A percentile compares a stretch with the other conserved stretches of the same genome.
Evolutionary conservation across 1,284 basidiomycete genomes (phyloP).

Genomic region (Microbotryomycetes sp.): DNA sequence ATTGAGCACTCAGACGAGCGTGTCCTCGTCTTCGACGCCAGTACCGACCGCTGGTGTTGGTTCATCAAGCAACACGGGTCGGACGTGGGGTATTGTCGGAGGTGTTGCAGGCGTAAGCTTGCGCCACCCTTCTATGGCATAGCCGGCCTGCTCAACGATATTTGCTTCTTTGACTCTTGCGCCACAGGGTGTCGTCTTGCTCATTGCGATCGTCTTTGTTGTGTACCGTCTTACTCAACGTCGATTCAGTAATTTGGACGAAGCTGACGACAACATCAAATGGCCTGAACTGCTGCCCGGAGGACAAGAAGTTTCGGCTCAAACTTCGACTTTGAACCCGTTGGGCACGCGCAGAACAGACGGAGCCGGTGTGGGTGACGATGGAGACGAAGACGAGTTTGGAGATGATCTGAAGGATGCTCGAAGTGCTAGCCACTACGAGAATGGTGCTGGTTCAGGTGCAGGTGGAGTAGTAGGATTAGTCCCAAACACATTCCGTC

Average conservation of each 20-base stretch:
- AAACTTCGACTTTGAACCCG: slow-evolving; percentile 35
- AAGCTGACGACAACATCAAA: slow-evolving; percentile 34
- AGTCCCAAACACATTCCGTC: neutral
- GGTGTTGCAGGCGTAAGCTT: slow-evolving; percentile 35
- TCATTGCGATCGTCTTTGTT: slow-evolving; percentile 32
- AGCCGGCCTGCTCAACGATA: neutral
- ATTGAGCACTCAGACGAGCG: slow-evolving; percentile 21
- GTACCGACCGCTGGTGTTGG: slow-evolving; percentile 13
- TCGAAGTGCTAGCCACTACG: slow-evolving; percentile 8
- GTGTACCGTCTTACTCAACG: slow-evolving; percentile 35
- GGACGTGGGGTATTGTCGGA: slow-evolving; percentile 37
- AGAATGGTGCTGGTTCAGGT: too few relatives aligned
- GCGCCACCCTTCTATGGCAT: neutral
- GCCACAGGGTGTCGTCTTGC: slow-evolving; percentile 27
- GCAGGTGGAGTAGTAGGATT: neutral
- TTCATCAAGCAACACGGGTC: slow-evolving; percentile 17
- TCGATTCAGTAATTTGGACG: slow-evolving; percentile 36
- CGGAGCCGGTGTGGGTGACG: slow-evolving; percentile 34
- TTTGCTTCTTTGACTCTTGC: neutral
- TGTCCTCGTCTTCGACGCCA: slow-evolving; percentile 11
- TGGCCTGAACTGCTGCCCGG: slow-evolving; percentile 36
- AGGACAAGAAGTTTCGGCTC: slow-evolving; percentile 22
- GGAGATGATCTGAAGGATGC: slow-evolving; percentile 3
- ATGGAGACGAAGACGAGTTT: slow-evolving; percentile 20
- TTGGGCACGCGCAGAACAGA: slow-evolving; percentile 33